Percentiles rank a stretch among this genome's conserved stretches.
These are phyloP conservation scores for Tremellales sp. DNA, from an alignment of 1,284 basidiomycete species.

Conservation along the genomic window DNA sequence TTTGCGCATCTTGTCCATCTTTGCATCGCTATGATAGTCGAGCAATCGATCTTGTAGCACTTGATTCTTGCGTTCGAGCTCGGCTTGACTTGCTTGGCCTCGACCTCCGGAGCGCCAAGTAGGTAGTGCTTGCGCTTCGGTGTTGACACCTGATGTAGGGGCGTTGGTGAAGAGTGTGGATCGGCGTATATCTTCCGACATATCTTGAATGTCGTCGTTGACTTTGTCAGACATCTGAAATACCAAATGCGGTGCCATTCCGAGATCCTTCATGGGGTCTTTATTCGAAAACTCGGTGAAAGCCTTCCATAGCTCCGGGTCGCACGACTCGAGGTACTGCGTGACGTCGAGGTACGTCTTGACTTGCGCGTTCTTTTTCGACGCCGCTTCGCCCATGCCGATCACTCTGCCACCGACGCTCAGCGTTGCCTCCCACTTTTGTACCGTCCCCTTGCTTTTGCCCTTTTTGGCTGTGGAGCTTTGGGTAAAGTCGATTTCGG, in stretches of 20 bases:
- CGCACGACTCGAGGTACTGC: constrained; percentile 78
- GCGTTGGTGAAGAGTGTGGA: constrained; percentile 54
- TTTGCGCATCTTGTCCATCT: constrained; percentile 63
- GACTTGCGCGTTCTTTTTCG: constrained; percentile 72
- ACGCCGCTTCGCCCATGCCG: constrained; percentile 65
- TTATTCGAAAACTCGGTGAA: constrained; percentile 52
- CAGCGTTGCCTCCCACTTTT: constrained; percentile 75
- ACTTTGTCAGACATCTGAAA: constrained; percentile 67
- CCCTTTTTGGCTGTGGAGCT: constrained; percentile 12
- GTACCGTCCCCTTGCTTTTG: constrained; percentile 30
- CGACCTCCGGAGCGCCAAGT: constrained; percentile 26
- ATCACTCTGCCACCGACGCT: constrained; percentile 73
- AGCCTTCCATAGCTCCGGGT: constrained; percentile 70
- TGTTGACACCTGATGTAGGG: constrained; percentile 28
- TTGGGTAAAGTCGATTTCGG: constrained; percentile 63
- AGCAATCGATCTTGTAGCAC: constrained; percentile 58
- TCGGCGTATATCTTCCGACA: constrained; percentile 64
- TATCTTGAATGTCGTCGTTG: constrained; percentile 68
- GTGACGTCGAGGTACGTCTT: constrained; percentile 84
- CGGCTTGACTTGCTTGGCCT: constrained; percentile 24
- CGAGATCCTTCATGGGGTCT: constrained; percentile 47
- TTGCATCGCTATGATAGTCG: constrained; percentile 62
- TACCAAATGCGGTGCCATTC: constrained; percentile 65
- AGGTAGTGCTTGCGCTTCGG: constrained; percentile 21
- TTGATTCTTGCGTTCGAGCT: constrained; percentile 58